Evolutionary conservation across 371 early-diverging fungal species (phyloP), one percentile per base, ranked within the genome.

Genomic region (Mortierella sp.): DNA sequence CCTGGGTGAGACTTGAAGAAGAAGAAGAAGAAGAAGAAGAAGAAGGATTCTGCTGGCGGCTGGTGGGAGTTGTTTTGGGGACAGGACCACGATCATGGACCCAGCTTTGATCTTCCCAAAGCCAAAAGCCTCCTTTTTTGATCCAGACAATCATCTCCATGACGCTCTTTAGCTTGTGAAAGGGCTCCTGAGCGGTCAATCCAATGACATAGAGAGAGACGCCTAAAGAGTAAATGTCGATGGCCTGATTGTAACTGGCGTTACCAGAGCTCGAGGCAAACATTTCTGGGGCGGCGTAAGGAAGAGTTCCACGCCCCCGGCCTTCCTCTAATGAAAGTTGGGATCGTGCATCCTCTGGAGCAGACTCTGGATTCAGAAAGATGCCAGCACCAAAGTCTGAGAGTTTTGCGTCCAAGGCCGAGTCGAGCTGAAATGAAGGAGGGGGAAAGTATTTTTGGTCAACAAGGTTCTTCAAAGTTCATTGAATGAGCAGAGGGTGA

Each of bases 191-290:
- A 0, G 88, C 91, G 41, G 89, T 85, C 53, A 91, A 78, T 49
- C 86, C 86, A 60, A 93, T 78, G 25, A 91, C 85, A 68, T 87
- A 95, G 14, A 96, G 81, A 9, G 94, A 90, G 19, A 90, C 90
- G 13, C 95, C 95, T 9, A 91, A 70, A n/a, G 91, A 88, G 67
- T 90, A 94, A 0, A 94, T 79, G 69, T 94, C 95, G 40, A 88
- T 80, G 37, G 83, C 71, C 57, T 79, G 81, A 31, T 72, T 68
- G 76, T 87, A 87, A 27, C 59, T 57, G 21, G 44, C 54, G 12
- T 51, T 59, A n/a, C 60, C 22, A 7, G 61, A 51, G 19, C 64
- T 66, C 29, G 67, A 62, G 9, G 73, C 73, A 50, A 90, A 78
- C 34, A 85, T 71, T 60, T 88, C 88, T 8, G 94, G 94, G 0